These are phyloP conservation scores for Sporisorium reilianum DNA, from an alignment of 1,284 basidiomycete genomes.

Conservation along the genomic window DNA sequence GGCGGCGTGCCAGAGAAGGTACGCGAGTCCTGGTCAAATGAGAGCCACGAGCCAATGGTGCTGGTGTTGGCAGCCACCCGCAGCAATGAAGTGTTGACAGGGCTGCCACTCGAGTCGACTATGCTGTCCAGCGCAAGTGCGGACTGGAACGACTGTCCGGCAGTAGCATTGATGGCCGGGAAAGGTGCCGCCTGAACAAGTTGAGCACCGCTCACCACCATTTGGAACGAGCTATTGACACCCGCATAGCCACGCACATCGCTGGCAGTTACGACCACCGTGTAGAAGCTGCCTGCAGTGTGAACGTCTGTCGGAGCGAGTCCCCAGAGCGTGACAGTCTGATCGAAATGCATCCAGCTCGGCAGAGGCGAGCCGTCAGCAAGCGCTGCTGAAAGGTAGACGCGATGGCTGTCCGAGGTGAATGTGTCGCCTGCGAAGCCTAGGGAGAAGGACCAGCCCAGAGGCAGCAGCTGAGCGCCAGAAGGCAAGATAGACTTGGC, in stretches of 20 bases:
- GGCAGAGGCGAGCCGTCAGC: conserved; percentile 80
- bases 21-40: conserved; percentile 74
- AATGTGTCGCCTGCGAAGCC: conserved; percentile 82
- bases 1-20: conserved; percentile 78
- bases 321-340: conserved; percentile 82
- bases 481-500: conserved; percentile 55
- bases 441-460: conserved; percentile 89
- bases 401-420: conserved; percentile 64
- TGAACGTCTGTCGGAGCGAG: conserved; percentile 74
- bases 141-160: conserved; percentile 70
- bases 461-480: conserved; percentile 77
- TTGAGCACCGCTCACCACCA: conserved; percentile 54
- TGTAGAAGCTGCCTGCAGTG: conserved; percentile 54
- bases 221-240: conserved; percentile 48
- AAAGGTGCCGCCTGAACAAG: conserved; percentile 45
- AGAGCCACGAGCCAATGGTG: conserved; percentile 75
- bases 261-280: conserved; percentile 60
- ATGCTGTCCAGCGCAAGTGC: conserved; percentile 40
- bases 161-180: conserved; percentile 74
- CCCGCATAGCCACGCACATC: conserved; percentile 60
- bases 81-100: conserved; percentile 24
- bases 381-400: conserved; percentile 79
- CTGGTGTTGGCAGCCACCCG: conserved; percentile 70
- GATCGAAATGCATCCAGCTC: conserved; percentile 79
- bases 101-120: conserved; percentile 18